Evolutionary conservation across 2,329 filamentous ascomycete genomes (phyloP), one percentile per base, ranked within the genome.

Genomic region (Graphiopsis chlorocephala): DNA sequence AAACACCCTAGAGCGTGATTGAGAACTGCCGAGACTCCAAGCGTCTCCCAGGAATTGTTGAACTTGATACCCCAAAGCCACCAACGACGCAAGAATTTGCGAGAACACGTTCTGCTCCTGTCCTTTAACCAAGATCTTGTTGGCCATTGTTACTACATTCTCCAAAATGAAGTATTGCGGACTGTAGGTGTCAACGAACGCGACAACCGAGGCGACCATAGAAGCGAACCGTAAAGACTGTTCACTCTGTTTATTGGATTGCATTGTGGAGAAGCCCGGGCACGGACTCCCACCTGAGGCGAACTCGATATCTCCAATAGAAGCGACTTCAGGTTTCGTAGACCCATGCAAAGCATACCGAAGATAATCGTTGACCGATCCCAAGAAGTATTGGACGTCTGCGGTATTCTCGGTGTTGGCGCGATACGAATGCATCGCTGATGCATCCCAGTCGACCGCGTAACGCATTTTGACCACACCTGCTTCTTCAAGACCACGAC

Each of bases 111-210:
- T 90, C 23, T 89, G 81, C 20, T 79, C 78, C 26, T 72, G 80
- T 23, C 42, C 53, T 10, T 62, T 20, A 2, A 64, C 45, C 14
- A 15, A 7, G 6, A 64, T 26, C 4, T 50, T 50, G 0, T 64
- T 60, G 0, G 90, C 83, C 78, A 94, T 91, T 0, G 79, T 81
- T 0, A 85, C 77, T 0, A 96, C 92, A 68, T 96, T 96, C 74
- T 96, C 92, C 0, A 96, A 81, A 0, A 94, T 69, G 0, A 88
- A 90, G 72, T 90, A 94, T n/a, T 85, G 82, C 0, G 92, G 91
- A 0, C 88, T 84, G 68, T 91, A 93, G 0, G 92, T 78, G 67
- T 96, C 91, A 1, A 94, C 81, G 65, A 85, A 91, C 0, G 91
- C 87, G 0, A 88, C 88, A 42, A 94, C 91, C 0, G 90, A 90